Percentiles rank a stretch among this genome's conserved stretches.
Evolutionary conservation across 139 green algal species (phyloP).

Genomic region (Chlorella sorokiniana): DNA sequence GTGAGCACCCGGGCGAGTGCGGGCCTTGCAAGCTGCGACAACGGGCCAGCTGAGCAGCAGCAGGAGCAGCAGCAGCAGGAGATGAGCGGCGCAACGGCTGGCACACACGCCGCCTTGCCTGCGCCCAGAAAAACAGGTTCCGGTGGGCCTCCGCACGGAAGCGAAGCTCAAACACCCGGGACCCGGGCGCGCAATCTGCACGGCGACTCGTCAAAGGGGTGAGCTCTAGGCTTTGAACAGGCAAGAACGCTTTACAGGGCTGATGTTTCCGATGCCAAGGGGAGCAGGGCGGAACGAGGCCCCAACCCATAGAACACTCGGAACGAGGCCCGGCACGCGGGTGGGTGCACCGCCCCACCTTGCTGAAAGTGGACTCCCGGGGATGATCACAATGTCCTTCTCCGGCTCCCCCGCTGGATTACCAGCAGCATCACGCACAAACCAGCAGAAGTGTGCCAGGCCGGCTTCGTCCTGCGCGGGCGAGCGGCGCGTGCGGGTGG

Average conservation of each 20-base stretch:
- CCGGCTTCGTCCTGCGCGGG: slow-evolving; percentile 46
- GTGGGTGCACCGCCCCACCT: slow-evolving; percentile 25
- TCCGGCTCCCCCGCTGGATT: slow-evolving; percentile 30
- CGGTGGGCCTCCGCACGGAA: slow-evolving; percentile 56
- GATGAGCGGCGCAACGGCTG: neutral
- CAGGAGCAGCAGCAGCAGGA: neutral
- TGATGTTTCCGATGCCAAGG: too few relatives aligned
- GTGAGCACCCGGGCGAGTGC: neutral
- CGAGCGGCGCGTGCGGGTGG: neutral
- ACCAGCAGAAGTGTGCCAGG: slow-evolving; percentile 61
- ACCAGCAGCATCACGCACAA: slow-evolving; percentile 38
- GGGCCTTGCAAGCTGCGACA: neutral
- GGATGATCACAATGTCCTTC: slow-evolving; percentile 63
- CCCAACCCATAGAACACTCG: neutral
- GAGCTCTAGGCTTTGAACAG: too few relatives aligned
- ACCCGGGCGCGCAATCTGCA: slow-evolving; percentile 33
- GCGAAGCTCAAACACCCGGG: slow-evolving; percentile 57
- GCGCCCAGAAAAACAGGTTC: slow-evolving; percentile 69
- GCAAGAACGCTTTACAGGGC: neutral
- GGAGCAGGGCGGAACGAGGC: neutral
- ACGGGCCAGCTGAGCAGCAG: neutral
- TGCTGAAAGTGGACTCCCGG: slow-evolving; percentile 59
- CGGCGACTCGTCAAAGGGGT: too few relatives aligned
- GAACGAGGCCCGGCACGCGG: neutral
- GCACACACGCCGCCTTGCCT: slow-evolving; percentile 13